Evolutionary conservation across 805 yeast species (phyloP).

Genomic region (Naumovozyma castellii): DNA sequence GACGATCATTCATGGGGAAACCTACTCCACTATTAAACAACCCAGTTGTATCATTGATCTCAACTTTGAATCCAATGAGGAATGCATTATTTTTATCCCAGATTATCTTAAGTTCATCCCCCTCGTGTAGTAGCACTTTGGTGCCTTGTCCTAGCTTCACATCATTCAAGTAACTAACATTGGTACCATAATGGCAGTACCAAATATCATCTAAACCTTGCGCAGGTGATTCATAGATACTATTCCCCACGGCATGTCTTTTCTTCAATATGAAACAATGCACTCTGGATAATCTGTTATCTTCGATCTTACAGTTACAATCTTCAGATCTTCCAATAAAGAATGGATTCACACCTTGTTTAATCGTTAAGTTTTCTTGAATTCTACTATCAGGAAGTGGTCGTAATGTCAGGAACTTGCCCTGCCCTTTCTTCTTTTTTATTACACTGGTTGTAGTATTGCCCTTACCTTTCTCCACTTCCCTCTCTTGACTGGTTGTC

Average conservation of each 20-base stretch:
- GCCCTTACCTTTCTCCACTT: slow-evolving; percentile 4
- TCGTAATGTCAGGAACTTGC: slow-evolving; percentile 52
- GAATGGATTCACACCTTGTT: slow-evolving; percentile 58
- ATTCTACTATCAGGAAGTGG: slow-evolving; percentile 42
- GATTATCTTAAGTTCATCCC: slow-evolving; percentile 59
- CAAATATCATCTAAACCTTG: slow-evolving; percentile 67
- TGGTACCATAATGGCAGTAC: slow-evolving; percentile 72
- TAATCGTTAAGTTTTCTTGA: slow-evolving; percentile 43
- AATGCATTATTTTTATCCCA: slow-evolving; percentile 47
- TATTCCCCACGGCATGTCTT: slow-evolving; percentile 49
- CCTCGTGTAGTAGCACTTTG: slow-evolving; percentile 51
- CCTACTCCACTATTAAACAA: slow-evolving; percentile 43
- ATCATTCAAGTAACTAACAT: slow-evolving; percentile 66
- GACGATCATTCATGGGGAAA: slow-evolving; percentile 9
- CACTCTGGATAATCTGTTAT: slow-evolving; percentile 70
- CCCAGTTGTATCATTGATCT: slow-evolving; percentile 54
- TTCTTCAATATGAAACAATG: slow-evolving; percentile 66
- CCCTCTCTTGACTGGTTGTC: slow-evolving; percentile 3
- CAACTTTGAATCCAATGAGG: slow-evolving; percentile 44
- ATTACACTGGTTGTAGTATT: slow-evolving; percentile 3
- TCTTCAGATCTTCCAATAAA: slow-evolving; percentile 65
- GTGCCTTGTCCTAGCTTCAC: slow-evolving; percentile 49
- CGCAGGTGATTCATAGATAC: slow-evolving; percentile 61
- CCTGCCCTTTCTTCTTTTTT: slow-evolving; percentile 28
- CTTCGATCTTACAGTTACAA: slow-evolving; percentile 53